phyloP scores from a whole-genome alignment of 129 eudicot genomes.

The Silybum marianum region DNA sequence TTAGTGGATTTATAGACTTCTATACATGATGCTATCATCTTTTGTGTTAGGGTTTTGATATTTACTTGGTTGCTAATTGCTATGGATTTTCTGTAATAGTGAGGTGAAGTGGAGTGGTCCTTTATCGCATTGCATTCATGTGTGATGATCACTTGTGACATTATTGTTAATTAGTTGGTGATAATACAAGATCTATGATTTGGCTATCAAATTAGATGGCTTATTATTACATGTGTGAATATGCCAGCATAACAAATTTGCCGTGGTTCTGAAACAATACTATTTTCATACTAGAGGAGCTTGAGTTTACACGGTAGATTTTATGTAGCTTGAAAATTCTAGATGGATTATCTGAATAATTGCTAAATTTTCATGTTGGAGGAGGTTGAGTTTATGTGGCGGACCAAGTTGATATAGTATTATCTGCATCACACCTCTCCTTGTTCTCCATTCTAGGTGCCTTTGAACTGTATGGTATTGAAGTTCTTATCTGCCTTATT shows the following conservation, averaged over 20 bases:
- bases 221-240: background rate
- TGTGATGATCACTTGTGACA: background rate
- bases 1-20: background rate
- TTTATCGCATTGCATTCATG: conserved; percentile 8
- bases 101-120: background rate
- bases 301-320: background rate
- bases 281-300: background rate
- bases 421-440: background rate
- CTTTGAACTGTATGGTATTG: background rate
- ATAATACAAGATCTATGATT: background rate
- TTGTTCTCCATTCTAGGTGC: background rate
- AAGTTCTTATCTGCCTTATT: background rate
- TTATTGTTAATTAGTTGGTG: background rate
- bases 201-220: background rate
- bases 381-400: background rate
- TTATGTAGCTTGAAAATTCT: background rate
- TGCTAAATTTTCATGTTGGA: background rate
- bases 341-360: background rate
- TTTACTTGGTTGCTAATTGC: too few relatives aligned
- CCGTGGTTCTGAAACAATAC: background rate
- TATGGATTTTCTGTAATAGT: background rate
- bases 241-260: background rate
- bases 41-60: background rate
- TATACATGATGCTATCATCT: background rate
- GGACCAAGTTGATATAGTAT: background rate